Evolutionary conservation across 208 protist genomes (phyloP).

Genomic region (Naegleria lovaniensis): DNA sequence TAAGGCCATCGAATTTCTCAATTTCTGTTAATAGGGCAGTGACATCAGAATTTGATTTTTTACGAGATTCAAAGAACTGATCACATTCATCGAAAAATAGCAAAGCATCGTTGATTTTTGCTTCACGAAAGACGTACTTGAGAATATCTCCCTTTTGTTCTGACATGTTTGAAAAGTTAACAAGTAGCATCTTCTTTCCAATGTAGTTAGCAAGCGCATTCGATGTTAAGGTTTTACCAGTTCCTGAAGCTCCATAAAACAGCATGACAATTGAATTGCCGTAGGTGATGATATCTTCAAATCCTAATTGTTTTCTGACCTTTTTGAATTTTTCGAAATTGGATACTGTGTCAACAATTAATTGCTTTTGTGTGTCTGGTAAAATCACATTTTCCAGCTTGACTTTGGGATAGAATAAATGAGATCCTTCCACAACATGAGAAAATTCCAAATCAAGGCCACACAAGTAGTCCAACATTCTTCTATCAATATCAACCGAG

Average conservation of each 20-base stretch:
- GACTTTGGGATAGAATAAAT: conserved; percentile 65
- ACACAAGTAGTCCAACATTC: conserved; percentile 81
- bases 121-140: conserved; percentile 78
- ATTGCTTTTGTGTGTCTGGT: conserved; percentile 59
- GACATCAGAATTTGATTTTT: conserved; percentile 44
- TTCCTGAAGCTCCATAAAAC: conserved; percentile 79
- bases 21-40: conserved; percentile 77
- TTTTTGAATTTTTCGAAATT: conserved; percentile 74
- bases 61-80: conserved; percentile 69
- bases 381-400: conserved; percentile 71
- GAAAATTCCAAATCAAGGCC: conserved; percentile 69
- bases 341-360: conserved; percentile 68
- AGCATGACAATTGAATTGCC: conserved; percentile 72
- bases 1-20: conserved; percentile 74
- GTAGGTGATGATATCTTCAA: conserved; percentile 56
- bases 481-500: conserved; percentile 74
- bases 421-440: conserved; percentile 76
- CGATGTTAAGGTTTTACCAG: conserved; percentile 83
- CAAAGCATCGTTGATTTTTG: conserved; percentile 75
- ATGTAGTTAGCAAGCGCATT: conserved; percentile 74
- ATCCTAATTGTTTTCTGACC: conserved; percentile 64
- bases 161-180: conserved; percentile 70
- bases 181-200: conserved; percentile 70
- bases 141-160: conserved; percentile 61
- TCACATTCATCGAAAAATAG: conserved; percentile 89